Base-by-base conservation (phyloP, 2,329 filamentous ascomycete genomes). In the Alternaria sp. region DNA sequence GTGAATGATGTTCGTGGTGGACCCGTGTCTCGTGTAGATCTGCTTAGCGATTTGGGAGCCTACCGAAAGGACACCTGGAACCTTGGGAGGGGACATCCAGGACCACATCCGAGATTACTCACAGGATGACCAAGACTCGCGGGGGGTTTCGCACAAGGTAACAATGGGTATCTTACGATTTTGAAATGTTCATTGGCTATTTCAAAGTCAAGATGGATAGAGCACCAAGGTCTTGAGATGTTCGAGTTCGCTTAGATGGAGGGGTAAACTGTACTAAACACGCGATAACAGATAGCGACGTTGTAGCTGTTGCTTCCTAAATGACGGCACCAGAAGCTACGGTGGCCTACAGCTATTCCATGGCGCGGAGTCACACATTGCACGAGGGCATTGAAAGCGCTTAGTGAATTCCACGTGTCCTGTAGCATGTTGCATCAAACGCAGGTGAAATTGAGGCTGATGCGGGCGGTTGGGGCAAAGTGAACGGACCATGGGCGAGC, bases 381-480 rank as follows among this genome's bases (percentile, higher is more conserved):
- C 38, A 51, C 47, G 4, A 51, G 22, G 5, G 44, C 52, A 28
- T 12, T 48, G 30, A 28, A 32, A 41, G 5, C 24, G 38, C 57
- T 51, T 36, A 64, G 22, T 22, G 30, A 64, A 67, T 60, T 67
- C 71, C 68, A 75, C 73, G 73, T 75, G 72, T 75, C 69, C 71
- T 71, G 66, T 71, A 69, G 48, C 62, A 57, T 43, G 64, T 62
- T 62, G 69, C 67, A 70, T 67, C 63, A 47, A 69, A 67, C 67
- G 64, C 59, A 64, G 64, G 65, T 63, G 64, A 67, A 64, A 67
- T 70, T 70, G 72, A 72, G 72, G 69, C 67, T 75, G 69, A 67
- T 64, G 68, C 67, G 64, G 57, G 65, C 61, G 59, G 55, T 60
- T 68, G 65, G 52, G 51, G 53, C 56, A 56, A 66, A 64, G 54